Conservation (phyloP, 2,329 filamentous ascomycete species). For the Cercospora berteroae region DNA sequence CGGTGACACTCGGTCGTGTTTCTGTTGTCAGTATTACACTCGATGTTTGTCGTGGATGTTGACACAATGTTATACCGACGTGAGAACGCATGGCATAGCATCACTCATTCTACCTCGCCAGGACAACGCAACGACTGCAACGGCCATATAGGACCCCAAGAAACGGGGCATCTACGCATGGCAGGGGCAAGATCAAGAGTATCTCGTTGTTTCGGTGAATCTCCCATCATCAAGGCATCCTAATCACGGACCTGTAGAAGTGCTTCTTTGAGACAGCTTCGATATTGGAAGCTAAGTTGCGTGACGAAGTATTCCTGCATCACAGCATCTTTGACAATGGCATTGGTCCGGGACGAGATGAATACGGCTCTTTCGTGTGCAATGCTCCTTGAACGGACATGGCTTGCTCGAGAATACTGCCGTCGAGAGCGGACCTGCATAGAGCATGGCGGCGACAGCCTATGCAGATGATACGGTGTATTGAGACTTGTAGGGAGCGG, state of each 20-base stretch:
- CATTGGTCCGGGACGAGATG: not conserved
- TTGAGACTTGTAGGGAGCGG: not conserved
- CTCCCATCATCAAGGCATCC: too few relatives aligned
- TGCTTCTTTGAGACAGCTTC: too few relatives aligned
- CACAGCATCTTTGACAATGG: not conserved
- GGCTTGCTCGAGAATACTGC: not conserved
- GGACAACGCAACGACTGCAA: not conserved
- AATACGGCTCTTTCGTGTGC: not conserved
- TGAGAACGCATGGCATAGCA: not conserved
- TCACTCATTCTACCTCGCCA: not conserved
- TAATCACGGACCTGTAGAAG: not conserved
- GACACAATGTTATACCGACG: not conserved
- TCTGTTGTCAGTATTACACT: not conserved
- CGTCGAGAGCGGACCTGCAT: not conserved
- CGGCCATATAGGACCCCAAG: not conserved
- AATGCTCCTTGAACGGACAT: not conserved
- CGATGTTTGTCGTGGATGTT: not conserved
- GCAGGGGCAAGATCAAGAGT: too few relatives aligned
- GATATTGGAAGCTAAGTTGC: too few relatives aligned
- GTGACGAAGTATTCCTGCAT: not conserved
- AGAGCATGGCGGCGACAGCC: too few relatives aligned
- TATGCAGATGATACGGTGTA: not conserved
- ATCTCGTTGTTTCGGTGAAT: not conserved
- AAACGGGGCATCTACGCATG: not conserved
- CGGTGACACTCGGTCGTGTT: not conserved